These are phyloP conservation scores for Sclerotinia sclerotiorum DNA, from an alignment of 2,329 filamentous ascomycete genomes.

Conservation along the genomic window DNA sequence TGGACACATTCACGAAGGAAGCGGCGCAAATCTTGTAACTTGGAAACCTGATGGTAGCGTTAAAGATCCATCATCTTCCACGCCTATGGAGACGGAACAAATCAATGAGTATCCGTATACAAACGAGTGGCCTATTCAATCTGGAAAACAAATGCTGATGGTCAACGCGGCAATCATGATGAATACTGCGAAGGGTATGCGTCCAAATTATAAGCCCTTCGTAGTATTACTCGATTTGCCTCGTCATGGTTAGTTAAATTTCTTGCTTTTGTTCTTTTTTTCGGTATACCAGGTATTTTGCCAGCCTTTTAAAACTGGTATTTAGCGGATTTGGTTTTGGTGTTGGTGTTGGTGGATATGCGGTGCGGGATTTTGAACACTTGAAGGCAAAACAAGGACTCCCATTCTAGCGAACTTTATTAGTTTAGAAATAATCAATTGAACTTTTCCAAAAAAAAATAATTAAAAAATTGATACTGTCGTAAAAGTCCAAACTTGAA, in stretches of 20 bases:
- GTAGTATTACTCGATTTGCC: conserved; percentile 30
- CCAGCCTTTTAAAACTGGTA: neutral
- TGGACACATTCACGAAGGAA: conserved; percentile 59
- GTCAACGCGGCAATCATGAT: conserved; percentile 56
- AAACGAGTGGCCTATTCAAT: conserved; percentile 39
- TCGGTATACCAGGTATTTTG: neutral
- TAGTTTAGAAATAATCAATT: too few species aligned
- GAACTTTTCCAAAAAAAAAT: too few species aligned
- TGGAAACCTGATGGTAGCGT: conserved; percentile 46
- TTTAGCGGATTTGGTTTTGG: neutral
- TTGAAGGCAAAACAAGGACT: neutral
- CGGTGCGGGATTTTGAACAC: neutral
- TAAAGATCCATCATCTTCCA: conserved; percentile 41
- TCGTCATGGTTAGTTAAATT: neutral
- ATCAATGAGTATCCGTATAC: conserved; percentile 45
- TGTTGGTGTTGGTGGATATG: neutral
- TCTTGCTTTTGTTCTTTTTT: too few species aligned
- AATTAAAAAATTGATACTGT: too few species aligned
- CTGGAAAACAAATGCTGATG: conserved; percentile 55
- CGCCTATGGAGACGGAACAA: conserved; percentile 30
- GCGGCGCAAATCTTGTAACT: conserved; percentile 54
- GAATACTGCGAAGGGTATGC: conserved; percentile 31
- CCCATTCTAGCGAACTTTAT: neutral
- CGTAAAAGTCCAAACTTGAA: too few species aligned
- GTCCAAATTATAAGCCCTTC: conserved; percentile 32